Evolutionary conservation across 1,284 basidiomycete genomes (phyloP), one percentile per base, ranked within the genome.

Genomic region (Phylloboletellus chloephorus): DNA sequence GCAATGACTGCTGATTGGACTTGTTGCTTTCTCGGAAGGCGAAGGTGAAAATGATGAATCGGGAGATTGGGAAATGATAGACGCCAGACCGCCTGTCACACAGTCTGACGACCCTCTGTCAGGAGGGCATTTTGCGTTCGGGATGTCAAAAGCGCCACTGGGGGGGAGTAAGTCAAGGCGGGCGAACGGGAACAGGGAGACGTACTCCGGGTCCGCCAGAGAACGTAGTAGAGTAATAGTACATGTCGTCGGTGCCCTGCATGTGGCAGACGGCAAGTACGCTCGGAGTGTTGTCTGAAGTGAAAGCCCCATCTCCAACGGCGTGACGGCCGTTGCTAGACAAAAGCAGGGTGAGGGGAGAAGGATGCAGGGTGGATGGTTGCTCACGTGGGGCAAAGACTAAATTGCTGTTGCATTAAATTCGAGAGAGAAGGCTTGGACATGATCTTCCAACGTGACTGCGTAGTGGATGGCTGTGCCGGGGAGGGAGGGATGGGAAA

Each of bases 101-200:
- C 85, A 82, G 75, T 76, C 79, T 74, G 78, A 80, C 85, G 86
- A 89, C 86, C 86, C 87, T 82, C 87, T 61, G 61, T 86, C 82
- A 58, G 85, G 86, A 85, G 86, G 86, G 87, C 87, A 89, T 89
- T 89, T 89, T 53, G 67, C 68, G 58, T 73, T 79, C 58, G 86
- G 83, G 73, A 70, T 72, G 86, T 89, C 87, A 89, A 89, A 89
- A 88, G 69, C 86, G 81, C 86, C 86, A 89, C 86, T 88, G 47
- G 1, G 39, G 20, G 16, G 25, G 11, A 25, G 29, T 44, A 31
- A 47, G 45, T 50, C 38, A 52, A 31, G 13, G 33, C 5, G 17
- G 0, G 8, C 31, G 35, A 35, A 42, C 5, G 22, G 34, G 16
- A 47, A 39, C 13, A 24, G 38, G n/a, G 39, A 23, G 13, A 71